Percentiles rank a stretch among this genome's conserved stretches.
These are phyloP conservation scores for Gynochthodes officinalis DNA, from an alignment of 257 asterid genomes.

Conservation along the genomic window DNA sequence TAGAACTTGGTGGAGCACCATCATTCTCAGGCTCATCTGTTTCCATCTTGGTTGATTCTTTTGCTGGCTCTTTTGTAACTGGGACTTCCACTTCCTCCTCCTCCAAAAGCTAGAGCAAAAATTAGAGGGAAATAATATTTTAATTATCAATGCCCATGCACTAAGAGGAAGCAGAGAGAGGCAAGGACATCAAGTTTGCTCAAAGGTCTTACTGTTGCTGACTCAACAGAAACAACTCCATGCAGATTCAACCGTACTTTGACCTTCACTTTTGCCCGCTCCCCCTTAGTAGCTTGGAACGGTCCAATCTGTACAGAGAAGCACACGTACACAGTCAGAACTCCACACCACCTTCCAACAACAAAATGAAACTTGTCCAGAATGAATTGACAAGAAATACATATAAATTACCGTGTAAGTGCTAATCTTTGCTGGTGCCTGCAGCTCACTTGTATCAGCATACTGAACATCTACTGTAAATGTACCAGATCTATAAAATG, in stretches of 20 bases:
- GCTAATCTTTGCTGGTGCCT: constrained; percentile 75
- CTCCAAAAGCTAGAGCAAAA: constrained; percentile 62
- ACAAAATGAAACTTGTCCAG: not conserved
- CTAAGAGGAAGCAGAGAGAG: not conserved
- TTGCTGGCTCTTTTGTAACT: constrained; percentile 47
- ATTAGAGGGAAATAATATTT: not conserved
- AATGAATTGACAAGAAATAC: not conserved
- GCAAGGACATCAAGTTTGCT: not conserved
- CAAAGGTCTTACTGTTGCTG: constrained; percentile 63
- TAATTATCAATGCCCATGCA: not conserved
- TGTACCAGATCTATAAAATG: constrained; percentile 72
- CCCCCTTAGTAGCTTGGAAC: constrained; percentile 59
- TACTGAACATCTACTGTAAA: constrained; percentile 67
- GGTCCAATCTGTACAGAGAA: constrained; percentile 64
- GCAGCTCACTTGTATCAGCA: constrained; percentile 72
- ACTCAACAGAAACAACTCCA: constrained; percentile 75
- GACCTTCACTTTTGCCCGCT: constrained; percentile 68
- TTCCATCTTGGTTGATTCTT: constrained; percentile 74
- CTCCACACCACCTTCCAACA: not conserved
- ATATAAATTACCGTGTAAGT: constrained; percentile 61
- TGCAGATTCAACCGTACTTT: constrained; percentile 81
- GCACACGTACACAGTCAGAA: not conserved
- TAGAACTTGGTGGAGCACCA: constrained; percentile 37
- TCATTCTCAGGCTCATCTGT: constrained; percentile 50
- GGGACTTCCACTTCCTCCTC: constrained; percentile 85